A percentile compares a stretch with the other conserved stretches of the same genome.
phyloP scores from a whole-genome alignment of 495 filamentous ascomycete genomes.

The Bacidia gigantensis region DNA sequence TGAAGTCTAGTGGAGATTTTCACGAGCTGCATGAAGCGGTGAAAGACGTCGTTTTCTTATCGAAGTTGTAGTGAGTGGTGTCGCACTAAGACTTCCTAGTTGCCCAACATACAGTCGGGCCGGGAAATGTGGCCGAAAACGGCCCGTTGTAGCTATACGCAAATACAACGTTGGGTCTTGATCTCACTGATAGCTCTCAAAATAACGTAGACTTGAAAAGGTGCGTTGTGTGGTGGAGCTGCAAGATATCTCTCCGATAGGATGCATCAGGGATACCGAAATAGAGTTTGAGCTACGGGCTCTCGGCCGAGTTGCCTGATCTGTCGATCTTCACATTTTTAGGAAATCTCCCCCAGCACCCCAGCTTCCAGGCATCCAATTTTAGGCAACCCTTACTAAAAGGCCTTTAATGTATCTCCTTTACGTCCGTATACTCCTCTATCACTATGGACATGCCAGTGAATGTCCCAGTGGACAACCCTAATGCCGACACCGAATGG shows the following conservation, averaged over 20 bases:
- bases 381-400: background rate
- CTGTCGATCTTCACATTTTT: background rate
- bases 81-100: too few species aligned
- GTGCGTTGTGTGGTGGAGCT: background rate
- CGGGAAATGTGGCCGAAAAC: background rate
- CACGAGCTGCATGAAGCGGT: too few species aligned
- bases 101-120: background rate
- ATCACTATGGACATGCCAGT: constrained; percentile 63
- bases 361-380: background rate
- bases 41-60: too few species aligned
- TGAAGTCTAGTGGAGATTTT: too few species aligned
- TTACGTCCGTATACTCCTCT: background rate
- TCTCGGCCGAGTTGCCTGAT: background rate
- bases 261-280: background rate
- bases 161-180: background rate
- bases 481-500: constrained; percentile 98
- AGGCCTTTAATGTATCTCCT: background rate
- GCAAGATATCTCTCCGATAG: background rate
- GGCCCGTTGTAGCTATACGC: background rate
- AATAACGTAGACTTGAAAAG: background rate
- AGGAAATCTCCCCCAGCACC: too few species aligned
- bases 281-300: background rate
- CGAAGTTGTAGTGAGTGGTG: too few species aligned
- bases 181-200: background rate
- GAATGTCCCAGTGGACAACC: constrained; percentile 84